Evolutionary conservation across 192 early-diverging fungal species (phyloP), one percentile per base, ranked within the genome.

Genomic region (Rhizoclosmatium globosum): DNA sequence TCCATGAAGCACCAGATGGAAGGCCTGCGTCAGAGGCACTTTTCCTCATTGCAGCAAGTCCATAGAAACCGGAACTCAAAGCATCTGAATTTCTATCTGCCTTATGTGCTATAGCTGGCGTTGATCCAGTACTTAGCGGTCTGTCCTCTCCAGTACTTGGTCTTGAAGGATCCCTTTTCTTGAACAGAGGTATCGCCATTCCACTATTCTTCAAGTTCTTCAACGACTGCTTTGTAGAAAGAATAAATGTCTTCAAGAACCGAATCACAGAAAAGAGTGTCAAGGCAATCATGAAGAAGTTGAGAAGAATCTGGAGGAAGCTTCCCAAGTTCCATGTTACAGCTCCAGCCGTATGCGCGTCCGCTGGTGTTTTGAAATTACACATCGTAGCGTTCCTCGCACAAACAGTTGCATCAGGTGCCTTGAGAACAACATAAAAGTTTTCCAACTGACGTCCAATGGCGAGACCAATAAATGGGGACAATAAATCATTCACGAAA

Each of bases 301-400:
- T 91, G 80, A 91, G 81, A 60, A 90, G 61, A n/a, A 77, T 86
- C 65, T 91, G 90, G 59, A 91, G 61, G 60, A 91, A 91, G 69
- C 82, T 81, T 2, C 90, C 90, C 57, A 81, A 87, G 47, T 82
- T 82, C 80, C 80, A 82, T 7, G 80, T 78, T 9, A 82, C 80
- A 3, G 76, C 80, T 46, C 80, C 80, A 4, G 57, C 44, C n/a
- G 9, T 59, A 7, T 64, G 80, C 1, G 80, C 80, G 19, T 74
- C 72, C 15, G 38, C 59, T 17, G 46, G 3, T 13, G 72, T 74
- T 31, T 62, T 7, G 43, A 74, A 74, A 3, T 19, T 43, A 42
- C 72, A 74, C 7, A 60, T 2, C 2, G 72, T 57, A 4, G 69
- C 46, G 56, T 71, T 71, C 31, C 31, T 48, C 4, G 15, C 4